These are phyloP conservation scores for Tetraselmis striata DNA, from an alignment of 139 green algal genomes.

Conservation along the genomic window DNA sequence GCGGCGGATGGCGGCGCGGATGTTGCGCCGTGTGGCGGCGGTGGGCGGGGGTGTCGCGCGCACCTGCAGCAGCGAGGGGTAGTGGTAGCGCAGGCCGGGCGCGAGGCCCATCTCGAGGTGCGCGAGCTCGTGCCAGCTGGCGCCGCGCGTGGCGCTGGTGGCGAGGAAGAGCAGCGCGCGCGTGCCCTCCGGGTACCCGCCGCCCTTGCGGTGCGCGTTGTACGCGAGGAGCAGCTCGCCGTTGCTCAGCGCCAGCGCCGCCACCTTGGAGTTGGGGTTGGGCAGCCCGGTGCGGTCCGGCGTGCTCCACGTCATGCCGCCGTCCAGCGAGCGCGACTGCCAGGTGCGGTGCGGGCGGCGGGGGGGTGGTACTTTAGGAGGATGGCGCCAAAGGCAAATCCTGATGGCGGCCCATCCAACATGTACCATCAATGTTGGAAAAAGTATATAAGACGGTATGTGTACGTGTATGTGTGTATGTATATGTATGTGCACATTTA, in stretches of 20 bases:
- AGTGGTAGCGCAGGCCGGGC: not conserved
- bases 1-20: too few relatives aligned
- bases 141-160: not conserved
- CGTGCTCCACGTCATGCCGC: not conserved
- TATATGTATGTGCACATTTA: too few relatives aligned
- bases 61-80: not conserved
- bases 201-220: not conserved
- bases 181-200: not conserved
- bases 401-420: too few relatives aligned
- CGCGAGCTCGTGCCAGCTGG: not conserved
- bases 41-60: too few relatives aligned
- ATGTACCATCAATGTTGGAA: too few relatives aligned
- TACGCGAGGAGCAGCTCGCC: not conserved
- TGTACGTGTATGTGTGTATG: too few relatives aligned
- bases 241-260: not conserved
- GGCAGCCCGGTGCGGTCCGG: not conserved
- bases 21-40: too few relatives aligned
- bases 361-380: too few relatives aligned
- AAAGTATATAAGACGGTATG: too few relatives aligned
- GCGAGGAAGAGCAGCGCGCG: not conserved
- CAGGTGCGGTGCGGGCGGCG: too few relatives aligned
- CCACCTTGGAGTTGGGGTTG: slow-evolving; percentile 6
- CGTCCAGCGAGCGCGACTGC: not conserved
- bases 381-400: too few relatives aligned
- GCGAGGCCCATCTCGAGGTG: not conserved